Percentiles rank a stretch among this genome's conserved stretches.
Conservation (phyloP, 1,284 basidiomycete genomes). For the Sanghuangporus sanghuang region DNA sequence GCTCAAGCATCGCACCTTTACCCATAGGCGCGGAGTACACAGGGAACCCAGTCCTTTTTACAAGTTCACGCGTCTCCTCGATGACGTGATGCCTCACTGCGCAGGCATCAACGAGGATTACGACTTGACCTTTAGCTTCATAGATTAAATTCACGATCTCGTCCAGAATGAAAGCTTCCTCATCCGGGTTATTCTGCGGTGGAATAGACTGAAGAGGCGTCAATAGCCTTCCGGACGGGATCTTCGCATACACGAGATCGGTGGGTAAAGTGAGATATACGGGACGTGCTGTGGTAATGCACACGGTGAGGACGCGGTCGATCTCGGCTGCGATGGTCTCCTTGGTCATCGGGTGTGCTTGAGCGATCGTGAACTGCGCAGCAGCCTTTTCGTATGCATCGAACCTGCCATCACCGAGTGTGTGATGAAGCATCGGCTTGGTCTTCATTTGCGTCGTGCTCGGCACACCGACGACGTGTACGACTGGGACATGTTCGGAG, state of each 20-base stretch:
- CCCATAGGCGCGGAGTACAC: slow-evolving; percentile 88
- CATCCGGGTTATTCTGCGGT: slow-evolving; percentile 51
- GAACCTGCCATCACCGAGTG: slow-evolving; percentile 79
- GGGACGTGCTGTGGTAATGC: slow-evolving; percentile 67
- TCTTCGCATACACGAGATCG: slow-evolving; percentile 70
- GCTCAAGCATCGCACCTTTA: slow-evolving; percentile 78
- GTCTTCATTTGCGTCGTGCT: slow-evolving; percentile 67
- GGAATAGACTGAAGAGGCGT: slow-evolving; percentile 51
- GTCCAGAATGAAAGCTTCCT: slow-evolving; percentile 69
- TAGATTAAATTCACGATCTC: slow-evolving; percentile 66
- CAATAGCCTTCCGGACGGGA: slow-evolving; percentile 57
- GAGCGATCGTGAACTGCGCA: slow-evolving; percentile 70
- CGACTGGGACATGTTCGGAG: slow-evolving; percentile 87
- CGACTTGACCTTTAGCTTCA: slow-evolving; percentile 49
- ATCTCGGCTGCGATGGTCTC: slow-evolving; percentile 64
- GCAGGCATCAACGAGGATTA: slow-evolving; percentile 89
- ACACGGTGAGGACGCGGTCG: slow-evolving; percentile 74
- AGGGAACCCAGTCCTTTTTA: slow-evolving; percentile 68
- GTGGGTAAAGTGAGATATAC: slow-evolving; percentile 89
- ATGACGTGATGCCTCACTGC: slow-evolving; percentile 75
- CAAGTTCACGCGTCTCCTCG: slow-evolving; percentile 63
- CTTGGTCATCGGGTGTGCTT: slow-evolving; percentile 51
- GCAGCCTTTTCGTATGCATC: slow-evolving; percentile 79
- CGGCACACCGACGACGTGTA: slow-evolving; percentile 90
- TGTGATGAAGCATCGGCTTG: slow-evolving; percentile 77